phyloP scores from a whole-genome alignment of 2,329 filamentous ascomycete genomes.

The Sporothrix luriei region DNA sequence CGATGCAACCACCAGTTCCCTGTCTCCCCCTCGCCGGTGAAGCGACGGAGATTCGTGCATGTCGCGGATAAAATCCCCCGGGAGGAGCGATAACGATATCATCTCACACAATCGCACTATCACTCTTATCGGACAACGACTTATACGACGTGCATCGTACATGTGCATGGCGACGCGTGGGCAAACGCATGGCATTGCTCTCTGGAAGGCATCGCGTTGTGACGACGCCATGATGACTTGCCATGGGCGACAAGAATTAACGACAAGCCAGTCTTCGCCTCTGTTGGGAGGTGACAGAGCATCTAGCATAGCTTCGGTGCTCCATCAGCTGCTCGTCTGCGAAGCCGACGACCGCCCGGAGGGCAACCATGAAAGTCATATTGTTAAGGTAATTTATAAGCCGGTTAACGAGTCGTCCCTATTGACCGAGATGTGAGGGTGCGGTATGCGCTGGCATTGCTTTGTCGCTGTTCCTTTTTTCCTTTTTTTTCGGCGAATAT shows the following conservation, averaged over 20 bases:
- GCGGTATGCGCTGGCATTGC: slow-evolving; percentile 11
- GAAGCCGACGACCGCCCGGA: not conserved
- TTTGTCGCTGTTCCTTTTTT: not conserved
- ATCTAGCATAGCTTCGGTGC: not conserved
- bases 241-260: not conserved
- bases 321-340: not conserved
- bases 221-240: not conserved
- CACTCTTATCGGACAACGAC: slow-evolving; percentile 12
- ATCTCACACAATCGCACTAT: not conserved
- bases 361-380: not conserved
- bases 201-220: not conserved
- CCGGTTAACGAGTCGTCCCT: not conserved
- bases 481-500: not conserved
- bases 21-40: slow-evolving; percentile 8
- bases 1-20: slow-evolving; percentile 15
- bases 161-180: not conserved
- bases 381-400: not conserved
- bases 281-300: not conserved
- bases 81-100: slow-evolving; percentile 12
- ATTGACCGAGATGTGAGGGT: slow-evolving; percentile 10
- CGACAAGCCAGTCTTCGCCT: not conserved
- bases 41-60: slow-evolving; percentile 12
- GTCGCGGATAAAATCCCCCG: slow-evolving; percentile 16
- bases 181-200: not conserved
- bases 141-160: not conserved